Evolutionary conservation across 2,329 filamentous ascomycete species (phyloP).

Genomic region (Colletotrichum liaoningense): DNA sequence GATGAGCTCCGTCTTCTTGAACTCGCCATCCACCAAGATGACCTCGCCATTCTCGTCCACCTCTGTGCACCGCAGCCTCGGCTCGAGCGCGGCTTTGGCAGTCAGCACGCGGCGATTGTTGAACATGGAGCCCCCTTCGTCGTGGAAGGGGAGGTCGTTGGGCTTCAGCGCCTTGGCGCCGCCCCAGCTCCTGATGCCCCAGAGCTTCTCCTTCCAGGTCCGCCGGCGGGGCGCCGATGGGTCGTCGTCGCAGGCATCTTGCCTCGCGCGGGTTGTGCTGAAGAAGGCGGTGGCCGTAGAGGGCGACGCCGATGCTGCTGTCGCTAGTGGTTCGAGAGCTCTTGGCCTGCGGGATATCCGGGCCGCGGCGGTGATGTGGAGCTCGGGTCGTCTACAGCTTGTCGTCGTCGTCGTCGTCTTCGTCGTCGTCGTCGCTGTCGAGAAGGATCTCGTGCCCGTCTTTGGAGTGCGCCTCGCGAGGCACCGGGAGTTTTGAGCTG

Average conservation of each 20-base stretch:
- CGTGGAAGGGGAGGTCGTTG: constrained; percentile 68
- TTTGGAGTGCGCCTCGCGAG: constrained; percentile 35
- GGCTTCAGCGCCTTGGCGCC: constrained; percentile 58
- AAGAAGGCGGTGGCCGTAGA: constrained; percentile 38
- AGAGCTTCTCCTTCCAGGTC: constrained; percentile 63
- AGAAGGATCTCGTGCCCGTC: constrained; percentile 35
- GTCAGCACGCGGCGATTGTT: constrained; percentile 76
- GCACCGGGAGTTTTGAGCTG: constrained; percentile 10
- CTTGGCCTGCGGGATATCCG: constrained; percentile 18
- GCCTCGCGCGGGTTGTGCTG: constrained; percentile 42
- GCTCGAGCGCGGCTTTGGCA: constrained; percentile 83
- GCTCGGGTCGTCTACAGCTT: constrained; percentile 22
- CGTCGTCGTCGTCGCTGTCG: constrained; percentile 22
- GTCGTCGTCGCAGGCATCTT: constrained; percentile 41
- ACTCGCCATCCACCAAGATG: constrained; percentile 92
- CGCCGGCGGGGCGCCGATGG: constrained; percentile 40
- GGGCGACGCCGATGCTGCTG: not conserved
- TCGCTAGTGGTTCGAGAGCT: not conserved
- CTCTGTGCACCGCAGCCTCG: constrained; percentile 91
- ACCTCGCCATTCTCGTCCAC: constrained; percentile 93
- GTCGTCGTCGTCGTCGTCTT: too few relatives aligned
- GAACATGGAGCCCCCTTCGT: constrained; percentile 74
- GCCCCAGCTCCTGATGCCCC: constrained; percentile 53
- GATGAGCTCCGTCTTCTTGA: constrained; percentile 97
- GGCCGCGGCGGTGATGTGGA: constrained; percentile 43